These are phyloP conservation scores for Rhododendron mucronatum DNA, from an alignment of 148 eudicot species.

Conservation along the genomic window DNA sequence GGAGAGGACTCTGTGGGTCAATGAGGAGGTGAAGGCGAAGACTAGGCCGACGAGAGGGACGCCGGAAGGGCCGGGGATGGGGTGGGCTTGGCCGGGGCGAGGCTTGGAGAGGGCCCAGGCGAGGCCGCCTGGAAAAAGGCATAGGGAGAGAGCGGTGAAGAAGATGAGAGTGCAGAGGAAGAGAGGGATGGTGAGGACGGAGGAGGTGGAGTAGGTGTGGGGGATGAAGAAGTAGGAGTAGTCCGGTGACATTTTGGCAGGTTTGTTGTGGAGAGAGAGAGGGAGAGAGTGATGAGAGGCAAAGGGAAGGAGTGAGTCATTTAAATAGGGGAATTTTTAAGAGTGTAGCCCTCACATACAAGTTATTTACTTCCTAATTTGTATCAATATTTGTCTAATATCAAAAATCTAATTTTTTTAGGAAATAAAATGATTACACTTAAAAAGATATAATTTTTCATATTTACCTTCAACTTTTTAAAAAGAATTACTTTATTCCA, in stretches of 20 bases:
- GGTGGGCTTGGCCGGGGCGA: conserved; percentile 3
- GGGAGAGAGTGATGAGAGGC: no score
- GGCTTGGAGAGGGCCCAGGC: conserved; percentile 62
- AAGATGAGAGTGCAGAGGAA: conserved; percentile 21
- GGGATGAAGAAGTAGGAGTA: conserved; percentile 12
- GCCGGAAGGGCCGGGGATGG: conserved; percentile 76
- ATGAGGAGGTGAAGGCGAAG: conserved; percentile 33
- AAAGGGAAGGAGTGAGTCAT: background rate
- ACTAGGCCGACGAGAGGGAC: conserved; percentile 52
- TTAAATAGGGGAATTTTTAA: no score
- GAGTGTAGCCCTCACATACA: no score
- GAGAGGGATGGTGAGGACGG: conserved; percentile 20
- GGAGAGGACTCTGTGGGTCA: conserved; percentile 50
- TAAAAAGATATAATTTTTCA: no score
- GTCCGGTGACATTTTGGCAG: conserved; percentile 23
- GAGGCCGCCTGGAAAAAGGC: conserved; percentile 66
- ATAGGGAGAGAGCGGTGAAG: conserved; percentile 30
- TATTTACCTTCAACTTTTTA: no score
- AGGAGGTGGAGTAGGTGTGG: background rate
- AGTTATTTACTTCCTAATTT: no score
- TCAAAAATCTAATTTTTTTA: no score
- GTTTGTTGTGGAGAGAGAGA: background rate
- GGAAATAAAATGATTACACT: no score
- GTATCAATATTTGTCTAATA: no score
- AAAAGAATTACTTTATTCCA: no score